Conservation (phyloP, 2,329 filamentous ascomycete species). For the Apiospora sp. region DNA sequence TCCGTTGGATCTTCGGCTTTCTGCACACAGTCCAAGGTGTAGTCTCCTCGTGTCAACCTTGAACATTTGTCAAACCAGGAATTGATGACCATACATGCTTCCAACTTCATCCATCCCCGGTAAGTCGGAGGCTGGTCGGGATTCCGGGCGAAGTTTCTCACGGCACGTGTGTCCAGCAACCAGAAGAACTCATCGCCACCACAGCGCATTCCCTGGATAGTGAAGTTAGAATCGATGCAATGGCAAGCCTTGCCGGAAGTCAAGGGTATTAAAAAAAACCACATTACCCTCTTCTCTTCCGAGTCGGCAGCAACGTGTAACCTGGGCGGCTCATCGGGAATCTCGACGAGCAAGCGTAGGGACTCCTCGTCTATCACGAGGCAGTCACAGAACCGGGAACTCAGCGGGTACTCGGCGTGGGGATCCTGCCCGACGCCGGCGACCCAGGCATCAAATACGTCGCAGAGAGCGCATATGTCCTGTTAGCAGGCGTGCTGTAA, state of each 20-base stretch:
- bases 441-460: background rate
- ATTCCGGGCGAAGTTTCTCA: background rate
- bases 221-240: background rate
- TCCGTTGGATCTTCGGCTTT: too few species aligned
- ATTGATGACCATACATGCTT: background rate
- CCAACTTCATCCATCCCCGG: background rate
- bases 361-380: background rate
- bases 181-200: background rate
- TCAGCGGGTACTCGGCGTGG: background rate
- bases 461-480: background rate
- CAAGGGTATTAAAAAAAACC: background rate
- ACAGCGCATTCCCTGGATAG: background rate
- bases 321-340: background rate
- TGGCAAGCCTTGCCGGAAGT: too few species aligned
- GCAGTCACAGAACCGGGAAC: background rate
- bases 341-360: background rate
- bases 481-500: background rate
- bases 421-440: background rate
- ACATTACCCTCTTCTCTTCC: background rate
- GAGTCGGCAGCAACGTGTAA: background rate
- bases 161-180: background rate
- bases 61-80: background rate
- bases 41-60: background rate
- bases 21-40: too few species aligned
- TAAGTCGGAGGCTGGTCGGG: background rate